Conservation (phyloP, 441 rosid genomes). For the Kokia cookei region DNA sequence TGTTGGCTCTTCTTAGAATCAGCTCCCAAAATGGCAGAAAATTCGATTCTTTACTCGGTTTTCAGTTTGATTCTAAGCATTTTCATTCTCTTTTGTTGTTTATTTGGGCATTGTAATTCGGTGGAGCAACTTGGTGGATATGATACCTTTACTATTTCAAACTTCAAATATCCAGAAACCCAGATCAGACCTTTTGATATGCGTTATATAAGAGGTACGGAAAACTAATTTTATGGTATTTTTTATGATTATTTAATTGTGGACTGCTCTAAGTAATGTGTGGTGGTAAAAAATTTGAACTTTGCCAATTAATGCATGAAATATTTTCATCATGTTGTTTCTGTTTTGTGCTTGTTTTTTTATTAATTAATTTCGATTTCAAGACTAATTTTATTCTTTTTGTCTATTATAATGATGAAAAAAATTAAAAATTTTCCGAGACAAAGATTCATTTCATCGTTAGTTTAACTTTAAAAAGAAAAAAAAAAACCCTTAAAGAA, state of each 20-base stretch:
- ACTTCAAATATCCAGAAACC: slow-evolving; percentile 77
- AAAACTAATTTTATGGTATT: not conserved
- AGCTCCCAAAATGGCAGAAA: slow-evolving; percentile 18
- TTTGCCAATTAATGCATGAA: not conserved
- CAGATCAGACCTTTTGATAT: slow-evolving; percentile 59
- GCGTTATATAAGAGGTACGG: slow-evolving; percentile 79
- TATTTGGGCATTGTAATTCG: slow-evolving; percentile 23
- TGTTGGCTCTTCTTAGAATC: not conserved
- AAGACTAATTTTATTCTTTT: not conserved
- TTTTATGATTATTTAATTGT: not conserved
- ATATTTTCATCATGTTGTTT: not conserved
- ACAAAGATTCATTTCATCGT: not conserved
- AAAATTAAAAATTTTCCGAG: not conserved
- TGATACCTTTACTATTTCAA: slow-evolving; percentile 55
- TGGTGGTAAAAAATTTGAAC: not conserved
- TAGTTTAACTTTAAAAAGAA: not conserved
- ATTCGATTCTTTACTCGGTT: slow-evolving; percentile 23
- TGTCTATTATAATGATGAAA: not conserved
- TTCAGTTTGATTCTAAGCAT: slow-evolving; percentile 13
- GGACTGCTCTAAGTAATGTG: not conserved
- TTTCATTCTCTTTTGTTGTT: slow-evolving; percentile 27
- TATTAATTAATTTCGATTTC: not conserved
- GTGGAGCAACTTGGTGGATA: slow-evolving; percentile 22
- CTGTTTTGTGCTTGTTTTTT: not conserved
- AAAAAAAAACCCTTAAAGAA: not conserved